These are phyloP conservation scores for Silene uniflora DNA, from an alignment of 148 eudicot genomes.

Conservation along the genomic window DNA sequence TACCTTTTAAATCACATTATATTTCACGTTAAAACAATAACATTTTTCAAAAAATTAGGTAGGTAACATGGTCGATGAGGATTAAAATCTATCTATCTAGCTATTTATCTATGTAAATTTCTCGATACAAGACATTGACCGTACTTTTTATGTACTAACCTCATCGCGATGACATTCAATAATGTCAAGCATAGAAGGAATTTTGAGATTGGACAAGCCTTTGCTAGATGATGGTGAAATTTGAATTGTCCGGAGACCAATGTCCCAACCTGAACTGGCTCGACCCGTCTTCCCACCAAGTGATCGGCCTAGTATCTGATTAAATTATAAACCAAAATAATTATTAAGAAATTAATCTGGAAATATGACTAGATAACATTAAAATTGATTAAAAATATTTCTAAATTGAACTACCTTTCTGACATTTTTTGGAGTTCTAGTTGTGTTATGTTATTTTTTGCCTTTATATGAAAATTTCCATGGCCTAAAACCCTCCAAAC, in stretches of 20 bases:
- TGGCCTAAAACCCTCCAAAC: no score
- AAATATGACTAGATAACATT: no score
- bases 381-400: no score
- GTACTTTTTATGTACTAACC: slow-evolving; percentile 33
- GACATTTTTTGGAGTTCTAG: no score
- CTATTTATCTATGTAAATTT: not conserved
- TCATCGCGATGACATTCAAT: slow-evolving; percentile 87
- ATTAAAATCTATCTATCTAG: not conserved
- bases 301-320: slow-evolving; percentile 63
- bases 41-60: no score
- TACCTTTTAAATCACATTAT: slow-evolving; percentile 38
- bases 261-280: slow-evolving; percentile 75
- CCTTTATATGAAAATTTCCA: no score
- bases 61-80: not conserved
- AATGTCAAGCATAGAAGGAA: slow-evolving; percentile 46
- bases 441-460: no score
- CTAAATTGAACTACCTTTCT: no score
- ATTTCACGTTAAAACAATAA: not conserved
- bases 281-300: slow-evolving; percentile 65
- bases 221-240: slow-evolving; percentile 42
- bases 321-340: not conserved
- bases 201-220: slow-evolving; percentile 33
- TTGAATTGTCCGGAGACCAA: slow-evolving; percentile 54
- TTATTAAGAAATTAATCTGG: not conserved
- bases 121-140: not conserved